A percentile compares a stretch with the other conserved stretches of the same genome.
Evolutionary conservation across 768 basidiomycete species (phyloP).

Genomic region (Amanita inopinata): DNA sequence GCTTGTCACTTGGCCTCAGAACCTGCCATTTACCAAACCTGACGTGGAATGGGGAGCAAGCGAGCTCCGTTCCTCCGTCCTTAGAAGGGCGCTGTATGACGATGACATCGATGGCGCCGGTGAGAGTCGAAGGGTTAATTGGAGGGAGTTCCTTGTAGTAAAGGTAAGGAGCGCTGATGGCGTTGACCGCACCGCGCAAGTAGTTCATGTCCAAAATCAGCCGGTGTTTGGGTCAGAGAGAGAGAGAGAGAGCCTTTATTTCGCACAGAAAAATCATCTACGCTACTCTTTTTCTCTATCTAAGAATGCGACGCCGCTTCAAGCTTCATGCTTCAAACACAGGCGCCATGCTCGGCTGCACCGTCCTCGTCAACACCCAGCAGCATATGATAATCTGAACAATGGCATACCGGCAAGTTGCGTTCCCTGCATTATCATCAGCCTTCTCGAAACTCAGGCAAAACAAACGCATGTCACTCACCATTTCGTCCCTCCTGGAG

Average conservation of each 20-base stretch:
- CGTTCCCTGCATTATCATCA: constrained; percentile 50
- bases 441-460: constrained; percentile 8
- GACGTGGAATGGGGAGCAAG: constrained; percentile 94
- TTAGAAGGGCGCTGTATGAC: constrained; percentile 73
- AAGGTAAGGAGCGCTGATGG: constrained; percentile 79
- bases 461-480: constrained; percentile 28
- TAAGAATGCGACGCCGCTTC: constrained; percentile 25
- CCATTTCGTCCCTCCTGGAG: constrained; percentile 96
- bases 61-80: constrained; percentile 57
- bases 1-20: constrained; percentile 87
- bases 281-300: constrained; percentile 22
- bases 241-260: no score
- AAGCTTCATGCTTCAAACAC: constrained; percentile 66
- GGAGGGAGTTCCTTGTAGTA: constrained; percentile 81
- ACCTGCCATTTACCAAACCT: constrained; percentile 97
- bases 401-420: constrained; percentile 60
- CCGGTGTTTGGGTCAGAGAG: not conserved
- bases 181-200: constrained; percentile 75
- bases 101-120: constrained; percentile 98
- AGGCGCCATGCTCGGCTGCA: constrained; percentile 58
- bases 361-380: no score
- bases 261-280: not conserved
- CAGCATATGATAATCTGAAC: no score
- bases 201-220: constrained; percentile 59
- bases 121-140: constrained; percentile 93